Evolutionary conservation across 2,329 filamentous ascomycete genomes (phyloP), one percentile per base, ranked within the genome.

Genomic region (Parafenestella ontariensis): DNA sequence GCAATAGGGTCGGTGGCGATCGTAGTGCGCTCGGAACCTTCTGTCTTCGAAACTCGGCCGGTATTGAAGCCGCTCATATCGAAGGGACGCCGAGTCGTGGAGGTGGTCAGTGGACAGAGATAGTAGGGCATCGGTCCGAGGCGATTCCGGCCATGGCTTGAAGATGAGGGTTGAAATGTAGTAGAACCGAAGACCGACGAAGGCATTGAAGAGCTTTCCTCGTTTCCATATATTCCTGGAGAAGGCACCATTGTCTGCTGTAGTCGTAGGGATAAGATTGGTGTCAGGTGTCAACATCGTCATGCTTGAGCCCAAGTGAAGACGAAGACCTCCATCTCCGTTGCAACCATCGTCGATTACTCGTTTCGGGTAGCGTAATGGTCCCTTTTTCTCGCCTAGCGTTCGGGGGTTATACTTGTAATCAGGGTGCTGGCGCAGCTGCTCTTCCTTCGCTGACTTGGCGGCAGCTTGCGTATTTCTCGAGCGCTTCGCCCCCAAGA

Each of bases 41-140:
- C 26, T n/a, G 23, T 40, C 20, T 36, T 26, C 21, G 39, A 28
- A 21, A 21, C 3, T 39, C 23, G 23, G 23, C 28, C 8, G n/a
- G n/a, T n/a, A n/a, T n/a, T 77, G 69, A 83, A 83, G 86, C 55
- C 74, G 73, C 84, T 85, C 72, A 85, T 84, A 4, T 26, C 6
- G 33, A 36, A 36, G 13, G 6, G 13, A 36, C 33, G 7, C 17
- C 13, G 15, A 36, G 13, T 15, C 33, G 2, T 15, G 33, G 7
- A 36, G 7, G 17, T 6, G 15, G 33, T 5, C 17, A 36, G 17
- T 36, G 5, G 13, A 6, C 33, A 6, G 33, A 36, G 7, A 36
- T 36, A 5, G 13, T n/a, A 18, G 33, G 13, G 18, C 18, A 20
- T 8, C 6, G 33, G 5, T 20, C 17, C 36, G 4, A 7, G n/a